Base-by-base conservation (phyloP, 345 rosid genomes). In the Durio zibethinus region DNA sequence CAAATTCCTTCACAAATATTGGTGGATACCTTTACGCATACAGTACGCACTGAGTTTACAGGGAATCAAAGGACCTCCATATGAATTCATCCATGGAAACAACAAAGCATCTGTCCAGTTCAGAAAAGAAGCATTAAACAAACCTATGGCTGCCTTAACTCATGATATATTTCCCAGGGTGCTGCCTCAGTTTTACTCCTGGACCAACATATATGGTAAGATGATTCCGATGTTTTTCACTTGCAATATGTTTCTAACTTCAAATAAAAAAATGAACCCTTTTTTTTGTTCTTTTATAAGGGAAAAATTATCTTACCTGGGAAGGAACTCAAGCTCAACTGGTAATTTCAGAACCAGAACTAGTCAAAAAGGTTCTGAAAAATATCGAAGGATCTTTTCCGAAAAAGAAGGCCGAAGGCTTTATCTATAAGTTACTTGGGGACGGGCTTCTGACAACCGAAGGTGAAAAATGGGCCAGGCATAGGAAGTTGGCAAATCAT, bases 381-480 rank as follows among this genome's bases (percentile, higher is more conserved):
- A 80, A 80, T 23, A 87, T 79, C 43, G 82, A 83, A 6, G 79
- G 76, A 67, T 45, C 70, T 33, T 84, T 67, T 27, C 23, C 61
- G 42, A 45, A 83, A 73, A 21, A 7, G 25, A 4, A 86, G 81
- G 75, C 1, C 25, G 4, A 68, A 36, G 52, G 81, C 64, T 75
- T 69, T 86, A 10, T 38, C 0, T 66, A 63, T 45, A 84, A 77
- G 73, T 70, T 89, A 18, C 9, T 80, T 5, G 89, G 92, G 0
- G 82, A 87, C 43, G 90, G 89, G 7, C 81, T 85, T 10, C 81
- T 77, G 27, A 9, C 77, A 2, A 27, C 86, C 0, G 25, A 33
- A 59, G 86, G 88, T 14, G 75, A 78, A n/a, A 87, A 86, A 82
- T 89, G 92, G 88, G 48, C 8, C 0, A 87, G 66, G 77, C 75